Evolutionary conservation across 176 grass and related monocot species (phyloP).

Genomic region (Carex littledalei): DNA sequence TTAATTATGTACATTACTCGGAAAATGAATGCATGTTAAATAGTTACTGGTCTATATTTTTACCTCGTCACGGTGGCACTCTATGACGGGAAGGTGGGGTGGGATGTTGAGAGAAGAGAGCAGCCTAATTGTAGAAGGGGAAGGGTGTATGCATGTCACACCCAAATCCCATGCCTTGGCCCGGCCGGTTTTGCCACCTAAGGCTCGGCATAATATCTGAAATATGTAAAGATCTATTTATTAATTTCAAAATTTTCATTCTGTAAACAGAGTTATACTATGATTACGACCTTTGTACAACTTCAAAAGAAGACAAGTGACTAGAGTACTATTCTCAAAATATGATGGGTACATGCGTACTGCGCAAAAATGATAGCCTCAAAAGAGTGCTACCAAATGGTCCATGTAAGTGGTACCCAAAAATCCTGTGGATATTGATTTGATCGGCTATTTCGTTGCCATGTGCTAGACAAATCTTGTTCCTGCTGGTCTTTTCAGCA

Average conservation of each 20-base stretch:
- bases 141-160: conserved; percentile 81
- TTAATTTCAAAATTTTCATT: background rate
- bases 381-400: background rate
- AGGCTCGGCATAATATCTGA: conserved; percentile 69
- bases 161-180: conserved; percentile 91
- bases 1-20: background rate
- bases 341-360: background rate
- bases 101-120: conserved; percentile 66
- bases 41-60: too few species aligned
- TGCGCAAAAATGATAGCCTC: background rate
- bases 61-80: conserved; percentile 93
- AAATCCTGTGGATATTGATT: conserved; percentile 8
- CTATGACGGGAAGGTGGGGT: conserved; percentile 72
- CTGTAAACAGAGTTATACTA: background rate
- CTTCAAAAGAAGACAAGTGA: background rate
- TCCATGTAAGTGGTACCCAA: conserved; percentile 7
- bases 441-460: background rate
- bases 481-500: background rate
- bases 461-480: background rate
- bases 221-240: background rate
- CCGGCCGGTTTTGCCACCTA: conserved; percentile 61
- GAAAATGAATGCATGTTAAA: background rate
- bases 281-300: background rate
- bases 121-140: conserved; percentile 41
- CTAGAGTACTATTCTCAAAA: background rate